Base-by-base conservation (phyloP, 2,329 filamentous ascomycete species). In the Aspergillus glaucus region DNA sequence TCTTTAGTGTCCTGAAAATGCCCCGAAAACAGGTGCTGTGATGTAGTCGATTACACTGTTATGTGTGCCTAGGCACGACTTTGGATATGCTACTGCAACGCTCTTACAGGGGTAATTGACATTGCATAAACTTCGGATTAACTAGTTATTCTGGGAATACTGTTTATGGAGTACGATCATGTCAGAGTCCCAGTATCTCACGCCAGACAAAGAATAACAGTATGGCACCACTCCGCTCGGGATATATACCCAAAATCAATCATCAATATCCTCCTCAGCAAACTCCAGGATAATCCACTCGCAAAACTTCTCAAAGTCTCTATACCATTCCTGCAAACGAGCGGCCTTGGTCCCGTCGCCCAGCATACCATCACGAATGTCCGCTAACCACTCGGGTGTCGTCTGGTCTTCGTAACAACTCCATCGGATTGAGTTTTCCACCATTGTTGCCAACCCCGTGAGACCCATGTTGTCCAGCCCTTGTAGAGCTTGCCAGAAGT, bases 401-500 rank as follows among this genome's bases (percentile, higher is more conserved):
- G 71, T 78, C 64, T 89, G 82, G 58, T 96, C 90, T 64, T 95
- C 89, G 59, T 91, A 94, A 19, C 85, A 86, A 7, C 89, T 86
- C 88, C 89, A 97, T 37, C 88, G 79, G 41, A 97, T 83, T 56
- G 88, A 94, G 63, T 95, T 97, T 76, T 97, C 90, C 0, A 90
- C 92, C 58, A 98, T 76, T 49, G 85, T 87, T 0, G 87, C 92
- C 46, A 97, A 71, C 0, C 91, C 92, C 9, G 88, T 89, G 2
- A 97, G 76, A 0, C 91, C 93, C 12, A 96, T 79, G 62, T 94
- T 95, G 50, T 95, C 86, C 81, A 91, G 93, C 0, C 88, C 91
- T 68, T 95, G 90, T 17, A 96, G 73, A 1, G 87, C 86, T 68
- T 95, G 89, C 88, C 89, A 96, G 69, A 95, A 95, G 70, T 96